phyloP scores from a whole-genome alignment of 805 yeast species.

The Kregervanrija delftensis region DNA sequence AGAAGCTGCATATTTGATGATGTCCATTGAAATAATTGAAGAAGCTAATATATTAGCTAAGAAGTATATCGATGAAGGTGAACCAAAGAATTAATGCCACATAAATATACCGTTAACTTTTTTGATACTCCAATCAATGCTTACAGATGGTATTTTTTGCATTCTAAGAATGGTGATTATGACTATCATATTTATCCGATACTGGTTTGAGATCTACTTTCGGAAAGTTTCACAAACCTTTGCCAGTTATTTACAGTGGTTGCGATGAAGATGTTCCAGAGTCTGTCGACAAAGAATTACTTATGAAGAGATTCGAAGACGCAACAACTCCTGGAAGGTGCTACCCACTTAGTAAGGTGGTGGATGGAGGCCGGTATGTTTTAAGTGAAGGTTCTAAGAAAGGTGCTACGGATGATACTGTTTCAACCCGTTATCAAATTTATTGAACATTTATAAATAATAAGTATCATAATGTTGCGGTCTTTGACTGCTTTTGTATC shows the following conservation, averaged over 20 bases:
- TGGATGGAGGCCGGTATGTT: conserved; percentile 53
- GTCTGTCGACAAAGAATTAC: conserved; percentile 36
- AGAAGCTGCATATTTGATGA: conserved; percentile 30
- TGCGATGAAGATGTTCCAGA: conserved; percentile 57
- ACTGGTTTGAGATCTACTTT: conserved; percentile 39
- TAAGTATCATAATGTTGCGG: no score
- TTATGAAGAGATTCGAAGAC: conserved; percentile 43
- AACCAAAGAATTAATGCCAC: conserved; percentile 44
- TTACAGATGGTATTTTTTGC: conserved; percentile 60
- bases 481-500: no score
- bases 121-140: conserved; percentile 59
- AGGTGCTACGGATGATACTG: conserved; percentile 3
- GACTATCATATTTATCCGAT: conserved; percentile 57
- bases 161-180: conserved; percentile 59
- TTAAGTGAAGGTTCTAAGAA: conserved; percentile 34
- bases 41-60: conserved; percentile 24
- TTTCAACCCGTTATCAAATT: conserved; percentile 3
- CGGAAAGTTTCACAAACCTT: conserved; percentile 40
- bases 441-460: no score
- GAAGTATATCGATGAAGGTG: conserved; percentile 35
- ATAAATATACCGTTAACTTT: conserved; percentile 35
- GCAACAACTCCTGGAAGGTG: conserved; percentile 35
- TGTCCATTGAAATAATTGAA: conserved; percentile 10
- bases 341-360: conserved; percentile 45
- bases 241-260: conserved; percentile 50